Evolutionary conservation across 169 alveolate genomes (phyloP).

Genomic region (Plasmodium yoelii): DNA sequence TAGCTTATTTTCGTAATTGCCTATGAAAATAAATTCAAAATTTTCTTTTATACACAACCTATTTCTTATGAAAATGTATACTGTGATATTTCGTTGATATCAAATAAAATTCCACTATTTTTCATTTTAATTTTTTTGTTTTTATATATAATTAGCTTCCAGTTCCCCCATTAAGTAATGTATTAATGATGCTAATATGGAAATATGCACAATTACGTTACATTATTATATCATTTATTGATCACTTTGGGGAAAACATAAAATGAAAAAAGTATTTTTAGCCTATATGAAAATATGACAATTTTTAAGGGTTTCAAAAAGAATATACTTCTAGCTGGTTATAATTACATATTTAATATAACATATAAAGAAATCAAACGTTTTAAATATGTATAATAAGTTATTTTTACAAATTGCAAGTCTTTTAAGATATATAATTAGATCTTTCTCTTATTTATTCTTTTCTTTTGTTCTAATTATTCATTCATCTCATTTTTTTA

Average conservation of each 20-base stretch:
- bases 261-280: constrained; percentile 8
- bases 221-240: constrained; percentile 34
- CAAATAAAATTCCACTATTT: constrained; percentile 55
- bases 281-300: background rate
- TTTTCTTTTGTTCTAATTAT: background rate
- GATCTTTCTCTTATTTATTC: background rate
- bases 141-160: constrained; percentile 72
- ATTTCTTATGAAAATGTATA: constrained; percentile 76
- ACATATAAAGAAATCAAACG: constrained; percentile 33
- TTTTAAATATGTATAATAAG: constrained; percentile 16
- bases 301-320: constrained; percentile 11
- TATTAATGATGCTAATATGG: constrained; percentile 39
- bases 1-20: constrained; percentile 59
- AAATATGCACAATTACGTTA: constrained; percentile 19
- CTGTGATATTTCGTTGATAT: constrained; percentile 68
- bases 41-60: constrained; percentile 75
- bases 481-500: no score
- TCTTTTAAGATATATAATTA: constrained; percentile 8
- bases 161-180: constrained; percentile 61
- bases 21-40: constrained; percentile 74
- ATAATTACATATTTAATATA: constrained; percentile 15
- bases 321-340: background rate
- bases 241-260: constrained; percentile 3
- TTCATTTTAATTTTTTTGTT: constrained; percentile 76
- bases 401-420: background rate